Conservation (phyloP, 129 eudicot species). For the Escallonia herrerae region DNA sequence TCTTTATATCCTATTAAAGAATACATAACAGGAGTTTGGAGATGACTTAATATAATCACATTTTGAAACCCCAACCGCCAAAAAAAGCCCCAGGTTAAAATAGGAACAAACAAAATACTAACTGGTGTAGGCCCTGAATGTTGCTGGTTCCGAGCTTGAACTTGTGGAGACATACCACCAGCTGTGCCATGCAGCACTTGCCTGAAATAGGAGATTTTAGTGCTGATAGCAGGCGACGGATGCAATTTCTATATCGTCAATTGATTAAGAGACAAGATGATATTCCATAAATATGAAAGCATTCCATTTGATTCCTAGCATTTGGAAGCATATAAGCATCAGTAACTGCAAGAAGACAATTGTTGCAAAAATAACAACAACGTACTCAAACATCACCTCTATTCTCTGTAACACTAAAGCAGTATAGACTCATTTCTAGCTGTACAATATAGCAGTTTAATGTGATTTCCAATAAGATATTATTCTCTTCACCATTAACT, state of each 20-base stretch:
- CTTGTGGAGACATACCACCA: slow-evolving; percentile 85
- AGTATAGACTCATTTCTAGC: no score
- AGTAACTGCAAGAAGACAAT: neutral
- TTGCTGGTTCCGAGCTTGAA: slow-evolving; percentile 83
- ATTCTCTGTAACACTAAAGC: no score
- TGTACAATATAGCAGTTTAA: no score
- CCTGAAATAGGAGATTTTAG: slow-evolving; percentile 28
- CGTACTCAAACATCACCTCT: no score
- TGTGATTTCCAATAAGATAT: neutral
- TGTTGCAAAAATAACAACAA: neutral
- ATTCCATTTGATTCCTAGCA: neutral
- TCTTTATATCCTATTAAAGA: slow-evolving; percentile 69
- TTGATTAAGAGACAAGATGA: neutral
- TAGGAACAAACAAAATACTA: slow-evolving; percentile 17
- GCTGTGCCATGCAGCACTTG: slow-evolving; percentile 89
- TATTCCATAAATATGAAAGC: neutral
- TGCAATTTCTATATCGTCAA: neutral
- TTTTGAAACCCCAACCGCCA: neutral
- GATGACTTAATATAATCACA: neutral
- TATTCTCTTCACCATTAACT: neutral
- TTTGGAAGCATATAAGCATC: neutral
- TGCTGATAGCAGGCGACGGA: neutral
- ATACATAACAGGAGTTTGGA: neutral
- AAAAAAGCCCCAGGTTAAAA: neutral
- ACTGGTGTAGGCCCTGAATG: slow-evolving; percentile 83